A percentile compares a stretch with the other conserved stretches of the same genome.
phyloP scores from a whole-genome alignment of 2,329 filamentous ascomycete species.

The Emmonsiellopsis sp. region DNA sequence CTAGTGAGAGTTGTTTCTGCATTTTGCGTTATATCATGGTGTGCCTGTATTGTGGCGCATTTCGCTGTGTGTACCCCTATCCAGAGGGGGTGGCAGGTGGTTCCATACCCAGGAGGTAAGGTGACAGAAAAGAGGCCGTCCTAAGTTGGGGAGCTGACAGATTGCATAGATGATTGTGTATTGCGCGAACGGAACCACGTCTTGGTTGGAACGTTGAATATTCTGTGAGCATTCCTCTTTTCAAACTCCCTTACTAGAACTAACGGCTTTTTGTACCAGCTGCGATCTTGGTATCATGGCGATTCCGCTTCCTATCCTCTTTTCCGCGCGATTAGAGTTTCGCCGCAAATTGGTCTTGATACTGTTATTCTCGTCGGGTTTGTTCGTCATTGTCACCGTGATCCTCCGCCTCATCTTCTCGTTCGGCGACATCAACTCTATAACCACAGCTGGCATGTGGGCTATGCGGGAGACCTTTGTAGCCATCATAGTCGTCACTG shows the following conservation, averaged over 20 bases:
- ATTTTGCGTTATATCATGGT: constrained; percentile 19
- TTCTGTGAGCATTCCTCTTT: constrained; percentile 6
- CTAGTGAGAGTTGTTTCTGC: constrained; percentile 15
- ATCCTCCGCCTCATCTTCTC: background rate
- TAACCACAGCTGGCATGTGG: background rate
- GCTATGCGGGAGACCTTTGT: background rate
- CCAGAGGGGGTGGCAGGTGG: constrained; percentile 13
- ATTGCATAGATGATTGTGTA: constrained; percentile 10
- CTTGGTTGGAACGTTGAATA: constrained; percentile 13
- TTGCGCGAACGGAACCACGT: constrained; percentile 12
- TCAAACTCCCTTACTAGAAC: too few species aligned
- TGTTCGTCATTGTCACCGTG: background rate
- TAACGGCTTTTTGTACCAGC: constrained; percentile 1
- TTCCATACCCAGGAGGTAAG: constrained; percentile 6
- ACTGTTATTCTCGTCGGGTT: background rate
- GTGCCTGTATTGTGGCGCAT: constrained; percentile 17
- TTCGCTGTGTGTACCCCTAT: constrained; percentile 11
- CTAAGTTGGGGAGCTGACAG: background rate
- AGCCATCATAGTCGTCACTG: background rate
- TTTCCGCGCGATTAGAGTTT: constrained; percentile 9
- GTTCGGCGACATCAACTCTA: background rate
- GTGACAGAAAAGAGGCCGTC: background rate
- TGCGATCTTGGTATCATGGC: constrained; percentile 14
- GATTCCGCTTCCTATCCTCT: constrained; percentile 14
- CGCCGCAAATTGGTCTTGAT: constrained; percentile 13